Conservation (phyloP, 306 rosid species). For the Cicer bijugum region DNA sequence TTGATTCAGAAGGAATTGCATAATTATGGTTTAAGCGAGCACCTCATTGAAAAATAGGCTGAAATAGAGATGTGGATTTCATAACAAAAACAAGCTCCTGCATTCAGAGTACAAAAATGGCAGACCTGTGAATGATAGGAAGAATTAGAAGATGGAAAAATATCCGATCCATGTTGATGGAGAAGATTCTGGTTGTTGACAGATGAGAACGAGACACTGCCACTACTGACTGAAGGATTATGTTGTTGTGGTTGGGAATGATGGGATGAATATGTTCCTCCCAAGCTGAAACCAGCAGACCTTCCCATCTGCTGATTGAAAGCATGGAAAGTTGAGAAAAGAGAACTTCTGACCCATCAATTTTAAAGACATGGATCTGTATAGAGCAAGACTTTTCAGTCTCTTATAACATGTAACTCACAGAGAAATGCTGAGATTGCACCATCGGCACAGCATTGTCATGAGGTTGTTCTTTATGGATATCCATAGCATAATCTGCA, state of each 20-base stretch:
- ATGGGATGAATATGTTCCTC: slow-evolving; percentile 79
- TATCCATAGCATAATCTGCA: slow-evolving; percentile 83
- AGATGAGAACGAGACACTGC: slow-evolving; percentile 84
- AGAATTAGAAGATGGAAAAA: slow-evolving; percentile 87
- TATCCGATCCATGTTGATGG: slow-evolving; percentile 87
- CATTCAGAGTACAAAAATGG: slow-evolving; percentile 20
- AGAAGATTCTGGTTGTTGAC: slow-evolving; percentile 91
- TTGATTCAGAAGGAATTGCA: background rate
- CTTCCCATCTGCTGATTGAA: slow-evolving; percentile 79
- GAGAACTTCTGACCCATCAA: slow-evolving; percentile 26
- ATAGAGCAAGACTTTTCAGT: slow-evolving; percentile 6
- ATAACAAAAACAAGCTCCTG: slow-evolving; percentile 2
- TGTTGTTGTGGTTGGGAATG: slow-evolving; percentile 90
- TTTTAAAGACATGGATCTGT: slow-evolving; percentile 2
- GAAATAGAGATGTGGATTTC: background rate
- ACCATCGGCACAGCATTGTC: slow-evolving; percentile 85
- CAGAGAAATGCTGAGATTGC: slow-evolving; percentile 96
- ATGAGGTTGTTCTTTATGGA: slow-evolving; percentile 96
- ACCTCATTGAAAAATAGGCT: slow-evolving; percentile 26
- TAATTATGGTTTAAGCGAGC: slow-evolving; percentile 2
- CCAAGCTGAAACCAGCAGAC: slow-evolving; percentile 84
- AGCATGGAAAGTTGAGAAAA: slow-evolving; percentile 42
- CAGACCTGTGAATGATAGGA: slow-evolving; percentile 92
- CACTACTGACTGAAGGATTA: slow-evolving; percentile 76
- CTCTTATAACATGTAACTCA: slow-evolving; percentile 51